Evolutionary conservation across 2,329 filamentous ascomycete genomes (phyloP).

Genomic region (Alternaria alternata): DNA sequence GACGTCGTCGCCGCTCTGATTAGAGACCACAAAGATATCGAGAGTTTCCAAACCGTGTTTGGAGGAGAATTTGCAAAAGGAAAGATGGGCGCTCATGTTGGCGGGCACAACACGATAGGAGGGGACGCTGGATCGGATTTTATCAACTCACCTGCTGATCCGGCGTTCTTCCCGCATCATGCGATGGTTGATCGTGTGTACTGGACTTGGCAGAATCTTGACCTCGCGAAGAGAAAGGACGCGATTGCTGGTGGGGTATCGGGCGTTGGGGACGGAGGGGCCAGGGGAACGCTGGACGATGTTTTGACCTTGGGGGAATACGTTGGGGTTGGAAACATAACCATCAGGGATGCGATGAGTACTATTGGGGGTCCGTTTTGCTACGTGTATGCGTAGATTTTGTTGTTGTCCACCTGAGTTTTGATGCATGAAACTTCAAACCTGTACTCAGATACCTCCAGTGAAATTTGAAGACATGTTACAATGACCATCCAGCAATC

Average conservation of each 20-base stretch:
- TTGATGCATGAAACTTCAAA: neutral
- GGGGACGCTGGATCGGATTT: constrained; percentile 42
- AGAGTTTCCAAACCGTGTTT: constrained; percentile 49
- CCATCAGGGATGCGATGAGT: constrained; percentile 52
- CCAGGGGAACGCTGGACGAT: constrained; percentile 57
- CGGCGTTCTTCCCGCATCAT: constrained; percentile 49
- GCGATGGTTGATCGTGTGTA: constrained; percentile 58
- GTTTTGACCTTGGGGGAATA: neutral
- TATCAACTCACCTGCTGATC: constrained; percentile 2
- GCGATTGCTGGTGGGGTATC: constrained; percentile 57
- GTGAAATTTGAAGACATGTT: neutral
- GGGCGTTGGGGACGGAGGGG: constrained; percentile 34
- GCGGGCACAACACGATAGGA: constrained; percentile 56
- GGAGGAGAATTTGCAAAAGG: constrained; percentile 48
- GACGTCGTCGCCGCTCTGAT: constrained; percentile 34
- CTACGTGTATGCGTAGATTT: constrained; percentile 52
- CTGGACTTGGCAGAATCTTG: constrained; percentile 61
- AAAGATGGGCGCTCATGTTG: constrained; percentile 54
- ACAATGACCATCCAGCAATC: neutral
- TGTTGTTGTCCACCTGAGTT: neutral
- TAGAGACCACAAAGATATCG: constrained; percentile 34
- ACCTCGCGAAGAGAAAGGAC: constrained; percentile 49
- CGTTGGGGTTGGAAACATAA: constrained; percentile 31
- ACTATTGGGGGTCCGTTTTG: constrained; percentile 58
- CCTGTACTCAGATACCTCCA: neutral